Evolutionary conservation across 306 rosid species (phyloP).

Genomic region (Lathyrus sativus): DNA sequence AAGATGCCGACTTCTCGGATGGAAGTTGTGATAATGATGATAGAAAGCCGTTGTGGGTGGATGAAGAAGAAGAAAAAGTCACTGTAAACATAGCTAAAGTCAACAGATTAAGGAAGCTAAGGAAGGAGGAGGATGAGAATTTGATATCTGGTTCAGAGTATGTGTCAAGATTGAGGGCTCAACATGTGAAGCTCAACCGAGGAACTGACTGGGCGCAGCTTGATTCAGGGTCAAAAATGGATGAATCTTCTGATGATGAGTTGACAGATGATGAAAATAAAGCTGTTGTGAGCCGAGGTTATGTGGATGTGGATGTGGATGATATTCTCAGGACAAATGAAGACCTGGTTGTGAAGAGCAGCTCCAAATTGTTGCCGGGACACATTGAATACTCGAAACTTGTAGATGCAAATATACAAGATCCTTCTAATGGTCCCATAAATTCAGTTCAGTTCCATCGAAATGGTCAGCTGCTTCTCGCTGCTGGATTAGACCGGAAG

Average conservation of each 20-base stretch:
- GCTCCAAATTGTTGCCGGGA: slow-evolving; percentile 71
- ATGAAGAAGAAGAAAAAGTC: slow-evolving; percentile 76
- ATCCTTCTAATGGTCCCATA: slow-evolving; percentile 66
- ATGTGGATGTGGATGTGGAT: slow-evolving; percentile 60
- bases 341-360: slow-evolving; percentile 69
- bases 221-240: slow-evolving; percentile 13
- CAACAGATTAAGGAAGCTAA: slow-evolving; percentile 79
- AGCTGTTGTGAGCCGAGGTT: slow-evolving; percentile 47
- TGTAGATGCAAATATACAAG: slow-evolving; percentile 76
- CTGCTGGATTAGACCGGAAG: slow-evolving; percentile 79
- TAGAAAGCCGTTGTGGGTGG: slow-evolving; percentile 84
- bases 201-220: slow-evolving; percentile 78
- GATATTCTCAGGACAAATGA: slow-evolving; percentile 78
- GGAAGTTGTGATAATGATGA: slow-evolving; percentile 28
- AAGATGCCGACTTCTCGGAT: slow-evolving; percentile 42
- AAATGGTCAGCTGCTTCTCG: slow-evolving; percentile 78
- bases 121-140: slow-evolving; percentile 78
- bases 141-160: slow-evolving; percentile 73
- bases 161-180: slow-evolving; percentile 88
- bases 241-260: slow-evolving; percentile 46
- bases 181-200: slow-evolving; percentile 78
- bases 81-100: slow-evolving; percentile 63
- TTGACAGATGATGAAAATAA: slow-evolving; percentile 70
- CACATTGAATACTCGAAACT: slow-evolving; percentile 70
- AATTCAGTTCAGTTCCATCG: slow-evolving; percentile 85